A percentile compares a stretch with the other conserved stretches of the same genome.
phyloP scores from a whole-genome alignment of 352 stramenopile species.

The Peronospora farinosa region DNA sequence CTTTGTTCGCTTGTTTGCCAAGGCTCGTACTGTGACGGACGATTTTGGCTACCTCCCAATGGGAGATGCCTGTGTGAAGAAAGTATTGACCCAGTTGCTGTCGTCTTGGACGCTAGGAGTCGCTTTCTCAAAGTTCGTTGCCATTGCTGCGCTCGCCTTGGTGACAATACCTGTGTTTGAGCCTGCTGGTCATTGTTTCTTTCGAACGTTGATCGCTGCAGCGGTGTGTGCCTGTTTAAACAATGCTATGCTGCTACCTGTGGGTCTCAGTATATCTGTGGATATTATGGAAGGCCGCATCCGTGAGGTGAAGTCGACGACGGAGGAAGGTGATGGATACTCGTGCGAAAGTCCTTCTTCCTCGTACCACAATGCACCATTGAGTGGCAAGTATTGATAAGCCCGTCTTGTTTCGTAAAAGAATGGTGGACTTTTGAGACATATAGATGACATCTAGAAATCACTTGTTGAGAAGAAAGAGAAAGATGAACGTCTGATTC shows the following conservation, averaged over 20 bases:
- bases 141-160: conserved; percentile 34
- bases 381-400: conserved; percentile 19
- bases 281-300: conserved; percentile 36
- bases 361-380: conserved; percentile 24
- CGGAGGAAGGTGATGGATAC: conserved; percentile 34
- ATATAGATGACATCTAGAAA: no score
- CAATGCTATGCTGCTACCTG: conserved; percentile 32
- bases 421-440: no score
- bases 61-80: conserved; percentile 33
- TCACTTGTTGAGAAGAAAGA: no score
- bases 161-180: conserved; percentile 34
- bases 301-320: conserved; percentile 33
- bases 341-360: conserved; percentile 28
- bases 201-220: conserved; percentile 36
- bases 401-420: conserved; percentile 35
- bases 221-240: conserved; percentile 35
- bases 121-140: conserved; percentile 37
- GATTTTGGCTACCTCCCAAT: conserved; percentile 15
- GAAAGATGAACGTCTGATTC: not conserved
- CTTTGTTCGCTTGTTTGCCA: conserved; percentile 60
- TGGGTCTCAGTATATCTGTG: conserved; percentile 39
- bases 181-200: conserved; percentile 37
- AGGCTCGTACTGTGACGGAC: conserved; percentile 23
- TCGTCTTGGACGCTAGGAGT: conserved; percentile 34
- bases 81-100: conserved; percentile 36